A percentile compares a stretch with the other conserved stretches of the same genome.
Evolutionary conservation across 177 flowering plant species (phyloP).

Genomic region (Vitis hybrid): DNA sequence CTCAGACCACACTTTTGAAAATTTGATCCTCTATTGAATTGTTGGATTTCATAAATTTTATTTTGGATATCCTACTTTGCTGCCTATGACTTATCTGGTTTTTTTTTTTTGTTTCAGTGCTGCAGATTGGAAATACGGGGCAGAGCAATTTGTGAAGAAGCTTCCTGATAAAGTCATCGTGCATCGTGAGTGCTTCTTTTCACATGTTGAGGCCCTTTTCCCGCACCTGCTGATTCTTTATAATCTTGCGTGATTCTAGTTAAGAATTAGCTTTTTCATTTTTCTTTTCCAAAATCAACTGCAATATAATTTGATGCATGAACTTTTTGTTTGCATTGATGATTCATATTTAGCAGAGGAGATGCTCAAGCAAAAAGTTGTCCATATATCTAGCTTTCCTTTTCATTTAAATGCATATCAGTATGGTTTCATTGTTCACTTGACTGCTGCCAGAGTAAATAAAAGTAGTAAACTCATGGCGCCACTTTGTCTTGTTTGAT

Average conservation of each 20-base stretch:
- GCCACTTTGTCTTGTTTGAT: not conserved
- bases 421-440: not conserved
- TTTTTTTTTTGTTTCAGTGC: conserved; percentile 44
- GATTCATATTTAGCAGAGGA: not conserved
- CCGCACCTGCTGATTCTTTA: conserved; percentile 1
- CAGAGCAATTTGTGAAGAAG: conserved; percentile 81
- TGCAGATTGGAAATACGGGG: conserved; percentile 81
- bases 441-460: not conserved
- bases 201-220: not conserved
- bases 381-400: not conserved
- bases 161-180: conserved; percentile 86
- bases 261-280: not conserved
- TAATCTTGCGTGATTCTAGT: not conserved
- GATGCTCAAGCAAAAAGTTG: not conserved
- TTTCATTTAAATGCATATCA: not conserved
- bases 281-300: not conserved
- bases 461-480: not conserved
- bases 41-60: too few species aligned
- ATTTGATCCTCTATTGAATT: too few species aligned
- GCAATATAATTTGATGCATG: not conserved
- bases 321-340: not conserved
- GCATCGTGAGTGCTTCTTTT: conserved; percentile 65
- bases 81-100: not conserved
- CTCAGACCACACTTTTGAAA: too few species aligned
- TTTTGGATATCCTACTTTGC: not conserved